Percentiles rank a stretch among this genome's conserved stretches.
Conservation (phyloP, 2,329 filamentous ascomycete genomes). For the Thielaviopsis euricoi region DNA sequence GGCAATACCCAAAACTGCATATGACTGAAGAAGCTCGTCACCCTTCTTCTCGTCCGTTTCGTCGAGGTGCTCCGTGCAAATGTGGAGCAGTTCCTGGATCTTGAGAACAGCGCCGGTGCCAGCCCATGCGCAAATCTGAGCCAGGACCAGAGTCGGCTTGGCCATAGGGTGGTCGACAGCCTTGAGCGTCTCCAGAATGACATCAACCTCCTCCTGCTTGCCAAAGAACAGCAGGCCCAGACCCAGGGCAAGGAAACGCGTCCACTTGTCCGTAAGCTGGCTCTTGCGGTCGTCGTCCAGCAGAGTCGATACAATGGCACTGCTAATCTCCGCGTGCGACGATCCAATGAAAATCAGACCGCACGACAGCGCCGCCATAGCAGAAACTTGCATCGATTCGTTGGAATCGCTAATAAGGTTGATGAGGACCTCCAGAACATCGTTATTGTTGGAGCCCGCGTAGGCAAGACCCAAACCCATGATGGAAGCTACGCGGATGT, state of each 20-base stretch:
- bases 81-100: conserved; percentile 89
- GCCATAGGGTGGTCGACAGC: conserved; percentile 94
- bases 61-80: conserved; percentile 95
- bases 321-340: conserved; percentile 76
- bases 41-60: conserved; percentile 89
- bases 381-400: conserved; percentile 86
- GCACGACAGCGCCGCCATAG: conserved; percentile 83
- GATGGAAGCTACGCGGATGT: conserved; percentile 68
- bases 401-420: conserved; percentile 75
- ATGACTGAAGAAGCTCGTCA: conserved; percentile 87
- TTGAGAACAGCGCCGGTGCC: conserved; percentile 94
- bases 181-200: conserved; percentile 91
- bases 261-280: conserved; percentile 96
- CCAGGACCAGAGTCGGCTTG: conserved; percentile 84
- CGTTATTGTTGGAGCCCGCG: conserved; percentile 82
- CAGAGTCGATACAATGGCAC: conserved; percentile 80
- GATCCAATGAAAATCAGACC: conserved; percentile 89
- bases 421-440: conserved; percentile 68
- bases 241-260: conserved; percentile 86
- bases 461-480: conserved; percentile 95
- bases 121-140: conserved; percentile 95
- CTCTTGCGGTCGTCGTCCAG: conserved; percentile 83
- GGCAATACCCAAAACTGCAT: conserved; percentile 85
- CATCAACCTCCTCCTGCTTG: conserved; percentile 95
- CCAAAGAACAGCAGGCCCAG: conserved; percentile 91